A percentile compares a stretch with the other conserved stretches of the same genome.
Conservation (phyloP, 1,284 basidiomycete genomes). For the Boletus subluridellus region DNA sequence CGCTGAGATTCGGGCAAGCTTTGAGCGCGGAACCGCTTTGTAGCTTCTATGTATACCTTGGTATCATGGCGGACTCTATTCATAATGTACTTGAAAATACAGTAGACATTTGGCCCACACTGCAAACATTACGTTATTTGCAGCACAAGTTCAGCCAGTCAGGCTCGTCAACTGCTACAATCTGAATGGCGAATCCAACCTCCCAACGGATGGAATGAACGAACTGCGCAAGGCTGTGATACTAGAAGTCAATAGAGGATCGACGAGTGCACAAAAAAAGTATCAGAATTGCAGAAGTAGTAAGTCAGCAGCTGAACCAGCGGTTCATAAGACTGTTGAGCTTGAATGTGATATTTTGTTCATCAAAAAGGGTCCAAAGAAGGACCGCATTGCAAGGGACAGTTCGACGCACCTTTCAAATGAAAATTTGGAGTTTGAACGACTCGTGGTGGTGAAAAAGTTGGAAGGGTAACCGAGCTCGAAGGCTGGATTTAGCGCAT, state of each 20-base stretch:
- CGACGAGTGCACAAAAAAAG: conserved; percentile 3
- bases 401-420: conserved; percentile 2
- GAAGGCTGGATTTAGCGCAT: background rate
- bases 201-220: background rate
- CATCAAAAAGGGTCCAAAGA: conserved; percentile 40
- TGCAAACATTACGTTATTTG: background rate
- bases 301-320: conserved; percentile 48
- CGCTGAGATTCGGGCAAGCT: conserved; percentile 89
- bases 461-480: background rate
- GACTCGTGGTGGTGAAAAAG: background rate
- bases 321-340: conserved; percentile 65
- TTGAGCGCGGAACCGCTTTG: conserved; percentile 91
- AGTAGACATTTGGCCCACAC: background rate
- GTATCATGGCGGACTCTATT: background rate
- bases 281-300: conserved; percentile 65
- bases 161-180: background rate
- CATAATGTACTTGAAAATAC: background rate
- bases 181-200: background rate
- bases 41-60: conserved; percentile 34
- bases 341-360: conserved; percentile 64
- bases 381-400: background rate
- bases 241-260: background rate
- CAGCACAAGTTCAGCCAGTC: background rate
- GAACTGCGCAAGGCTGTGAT: background rate
- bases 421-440: background rate